Evolutionary conservation across 352 stramenopile genomes (phyloP).

Genomic region (Aphanomyces invadans): DNA sequence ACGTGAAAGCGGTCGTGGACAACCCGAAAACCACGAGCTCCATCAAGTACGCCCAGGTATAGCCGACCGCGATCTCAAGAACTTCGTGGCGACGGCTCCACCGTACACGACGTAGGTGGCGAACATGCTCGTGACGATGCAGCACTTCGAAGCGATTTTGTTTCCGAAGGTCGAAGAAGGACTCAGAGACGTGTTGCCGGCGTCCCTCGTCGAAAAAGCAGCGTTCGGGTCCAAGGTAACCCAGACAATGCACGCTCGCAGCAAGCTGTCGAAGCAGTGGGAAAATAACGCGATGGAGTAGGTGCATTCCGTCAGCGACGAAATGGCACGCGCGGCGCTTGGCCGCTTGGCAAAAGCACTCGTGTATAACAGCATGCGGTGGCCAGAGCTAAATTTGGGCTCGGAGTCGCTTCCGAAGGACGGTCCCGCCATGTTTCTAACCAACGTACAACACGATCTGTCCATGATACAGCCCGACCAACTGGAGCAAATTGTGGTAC

Average conservation of each 20-base stretch:
- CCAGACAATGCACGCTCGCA: not conserved
- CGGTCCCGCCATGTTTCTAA: constrained; percentile 5
- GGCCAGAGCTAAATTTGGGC: constrained; percentile 7
- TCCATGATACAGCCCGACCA: constrained; percentile 7
- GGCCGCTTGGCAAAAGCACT: constrained; percentile 12
- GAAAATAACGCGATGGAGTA: too few relatives aligned
- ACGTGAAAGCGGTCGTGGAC: constrained; percentile 18
- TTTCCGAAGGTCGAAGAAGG: not conserved
- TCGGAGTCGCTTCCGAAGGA: constrained; percentile 1
- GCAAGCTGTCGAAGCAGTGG: too few relatives aligned
- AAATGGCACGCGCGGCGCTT: not conserved
- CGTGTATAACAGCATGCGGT: constrained; percentile 18
- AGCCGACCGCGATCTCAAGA: too few relatives aligned
- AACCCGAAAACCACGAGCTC: constrained; percentile 20
- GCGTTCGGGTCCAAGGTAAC: constrained; percentile 16
- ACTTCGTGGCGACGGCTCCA: too few relatives aligned
- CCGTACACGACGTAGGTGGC: constrained; percentile 11
- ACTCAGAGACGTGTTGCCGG: not conserved
- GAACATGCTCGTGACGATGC: constrained; percentile 19
- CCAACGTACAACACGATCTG: constrained; percentile 9
- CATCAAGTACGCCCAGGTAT: constrained; percentile 23
- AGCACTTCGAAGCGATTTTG: constrained; percentile 14
- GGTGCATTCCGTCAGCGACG: not conserved
- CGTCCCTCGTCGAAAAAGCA: constrained; percentile 6
- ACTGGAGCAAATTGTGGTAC: constrained; percentile 12